Evolutionary conservation across 108 stramenopile genomes (phyloP).

Genomic region (Schizochytrium sp.): DNA sequence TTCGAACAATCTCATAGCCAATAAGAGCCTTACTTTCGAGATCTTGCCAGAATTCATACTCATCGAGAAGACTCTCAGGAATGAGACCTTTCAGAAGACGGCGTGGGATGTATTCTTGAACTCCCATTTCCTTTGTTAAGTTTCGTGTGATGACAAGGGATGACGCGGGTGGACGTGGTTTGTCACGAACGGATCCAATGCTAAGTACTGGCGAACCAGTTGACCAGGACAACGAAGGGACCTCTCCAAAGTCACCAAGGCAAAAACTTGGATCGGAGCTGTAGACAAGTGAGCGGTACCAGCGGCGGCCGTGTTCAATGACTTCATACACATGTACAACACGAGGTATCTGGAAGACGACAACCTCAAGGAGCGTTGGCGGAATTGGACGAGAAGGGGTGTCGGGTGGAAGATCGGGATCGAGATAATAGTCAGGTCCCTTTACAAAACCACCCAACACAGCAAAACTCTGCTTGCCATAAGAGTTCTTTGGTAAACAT

Average conservation of each 20-base stretch:
- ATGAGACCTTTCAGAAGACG: constrained; percentile 90
- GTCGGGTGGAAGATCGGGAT: constrained; percentile 74
- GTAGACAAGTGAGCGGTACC: constrained; percentile 90
- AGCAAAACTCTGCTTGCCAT: constrained; percentile 84
- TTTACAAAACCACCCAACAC: constrained; percentile 89
- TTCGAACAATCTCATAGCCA: constrained; percentile 71
- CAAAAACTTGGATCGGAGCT: constrained; percentile 89
- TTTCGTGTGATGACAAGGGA: constrained; percentile 88
- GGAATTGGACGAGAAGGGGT: constrained; percentile 70
- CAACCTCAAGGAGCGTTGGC: constrained; percentile 94
- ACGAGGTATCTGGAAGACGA: constrained; percentile 91
- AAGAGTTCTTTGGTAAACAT: constrained; percentile 86
- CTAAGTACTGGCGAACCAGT: constrained; percentile 86
- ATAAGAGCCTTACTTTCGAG: constrained; percentile 89
- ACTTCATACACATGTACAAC: constrained; percentile 94
- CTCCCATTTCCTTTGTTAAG: constrained; percentile 84
- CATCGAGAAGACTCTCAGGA: constrained; percentile 90
- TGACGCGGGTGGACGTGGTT: constrained; percentile 81
- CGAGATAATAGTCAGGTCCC: constrained; percentile 60
- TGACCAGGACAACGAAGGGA: constrained; percentile 89
- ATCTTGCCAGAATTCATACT: constrained; percentile 95
- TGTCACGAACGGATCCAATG: constrained; percentile 86
- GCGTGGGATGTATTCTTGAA: constrained; percentile 86
- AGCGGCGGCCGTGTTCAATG: constrained; percentile 93
- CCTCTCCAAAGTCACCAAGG: constrained; percentile 88